These are phyloP conservation scores for Saccharomyces hybrid DNA, from an alignment of 1,139 yeast genomes.

Conservation along the genomic window DNA sequence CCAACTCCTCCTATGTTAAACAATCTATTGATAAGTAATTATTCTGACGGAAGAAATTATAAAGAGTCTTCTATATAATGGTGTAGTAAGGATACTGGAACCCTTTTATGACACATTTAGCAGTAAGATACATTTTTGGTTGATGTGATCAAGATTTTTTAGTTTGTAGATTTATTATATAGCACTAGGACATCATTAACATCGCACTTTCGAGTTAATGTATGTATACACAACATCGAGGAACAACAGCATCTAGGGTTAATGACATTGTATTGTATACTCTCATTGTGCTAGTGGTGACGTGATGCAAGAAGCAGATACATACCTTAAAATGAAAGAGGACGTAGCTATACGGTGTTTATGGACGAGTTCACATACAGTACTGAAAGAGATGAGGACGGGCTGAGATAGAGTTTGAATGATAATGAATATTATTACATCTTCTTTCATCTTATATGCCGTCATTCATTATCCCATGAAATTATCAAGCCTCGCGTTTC, in stretches of 20 bases:
- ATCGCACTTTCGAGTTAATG: background rate
- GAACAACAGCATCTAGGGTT: background rate
- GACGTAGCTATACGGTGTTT: too few relatives aligned
- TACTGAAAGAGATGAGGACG: background rate
- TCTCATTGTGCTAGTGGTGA: background rate
- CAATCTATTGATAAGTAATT: background rate
- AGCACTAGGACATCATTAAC: background rate
- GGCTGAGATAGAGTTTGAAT: background rate
- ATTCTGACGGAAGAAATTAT: background rate
- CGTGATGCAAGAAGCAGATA: background rate
- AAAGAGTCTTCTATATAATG: background rate
- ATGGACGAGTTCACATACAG: too few relatives aligned
- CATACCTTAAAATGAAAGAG: too few relatives aligned
- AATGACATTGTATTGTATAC: background rate
- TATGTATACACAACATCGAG: background rate
- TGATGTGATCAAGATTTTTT: background rate
- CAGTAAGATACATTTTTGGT: background rate
- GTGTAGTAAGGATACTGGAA: background rate
- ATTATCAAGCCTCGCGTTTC: background rate
- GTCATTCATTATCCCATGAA: background rate
- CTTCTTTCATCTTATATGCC: background rate
- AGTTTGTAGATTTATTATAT: background rate
- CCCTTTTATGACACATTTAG: background rate
- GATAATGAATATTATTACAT: background rate
- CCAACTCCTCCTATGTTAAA: background rate